Percentiles rank a stretch among this genome's conserved stretches.
Evolutionary conservation across 257 asterid genomes (phyloP).

Genomic region (Gardenia jasminoides): DNA sequence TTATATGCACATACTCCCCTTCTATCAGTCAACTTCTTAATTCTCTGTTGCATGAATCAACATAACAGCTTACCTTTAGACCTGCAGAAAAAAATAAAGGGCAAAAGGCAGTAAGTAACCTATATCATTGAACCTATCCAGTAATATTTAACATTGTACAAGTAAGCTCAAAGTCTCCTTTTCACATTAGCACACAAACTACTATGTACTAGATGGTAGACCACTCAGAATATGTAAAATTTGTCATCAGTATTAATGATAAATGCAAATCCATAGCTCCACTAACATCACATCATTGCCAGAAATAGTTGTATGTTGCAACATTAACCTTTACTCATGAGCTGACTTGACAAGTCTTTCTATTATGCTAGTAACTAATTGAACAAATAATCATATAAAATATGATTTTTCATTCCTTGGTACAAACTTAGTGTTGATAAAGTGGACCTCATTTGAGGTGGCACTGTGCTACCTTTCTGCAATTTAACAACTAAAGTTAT

Average conservation of each 20-base stretch:
- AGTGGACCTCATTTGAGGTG: neutral
- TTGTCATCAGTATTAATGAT: neutral
- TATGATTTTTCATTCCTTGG: neutral
- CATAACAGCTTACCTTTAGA: slow-evolving; percentile 59
- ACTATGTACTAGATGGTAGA: neutral
- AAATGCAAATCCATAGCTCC: neutral
- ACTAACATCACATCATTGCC: neutral
- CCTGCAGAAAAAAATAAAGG: slow-evolving; percentile 54
- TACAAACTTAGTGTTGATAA: neutral
- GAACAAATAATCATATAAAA: neutral
- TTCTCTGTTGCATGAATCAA: slow-evolving; percentile 33
- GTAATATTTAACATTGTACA: neutral
- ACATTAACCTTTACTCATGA: neutral
- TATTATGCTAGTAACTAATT: neutral
- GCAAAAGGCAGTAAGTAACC: slow-evolving; percentile 11
- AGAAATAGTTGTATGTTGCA: neutral
- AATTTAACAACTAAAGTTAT: neutral
- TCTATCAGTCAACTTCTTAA: slow-evolving; percentile 31
- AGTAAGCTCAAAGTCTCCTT: neutral
- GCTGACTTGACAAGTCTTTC: neutral
- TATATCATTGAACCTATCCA: neutral
- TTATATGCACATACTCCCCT: slow-evolving; percentile 24
- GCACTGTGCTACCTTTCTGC: neutral
- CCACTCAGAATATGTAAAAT: neutral
- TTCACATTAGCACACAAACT: neutral